Evolutionary conservation across 2,329 filamentous ascomycete species (phyloP).

Genomic region (Hymenoscyphus salicellus): DNA sequence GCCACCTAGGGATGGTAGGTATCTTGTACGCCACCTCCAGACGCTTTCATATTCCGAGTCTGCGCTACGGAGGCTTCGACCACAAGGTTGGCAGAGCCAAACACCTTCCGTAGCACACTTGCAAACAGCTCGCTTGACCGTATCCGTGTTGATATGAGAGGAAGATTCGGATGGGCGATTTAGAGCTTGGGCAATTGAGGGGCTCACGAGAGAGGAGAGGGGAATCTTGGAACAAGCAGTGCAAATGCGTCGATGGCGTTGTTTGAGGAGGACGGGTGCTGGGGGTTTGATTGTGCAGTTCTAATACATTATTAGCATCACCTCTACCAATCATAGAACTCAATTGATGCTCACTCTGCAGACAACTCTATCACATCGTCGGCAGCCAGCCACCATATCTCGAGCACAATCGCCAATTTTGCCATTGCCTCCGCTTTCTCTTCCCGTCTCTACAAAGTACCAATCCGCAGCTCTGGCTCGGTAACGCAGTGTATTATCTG

Average conservation of each 20-base stretch:
- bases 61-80: constrained; percentile 62
- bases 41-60: constrained; percentile 63
- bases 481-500: constrained; percentile 56
- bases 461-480: constrained; percentile 56
- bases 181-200: constrained; percentile 30
- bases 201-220: constrained; percentile 49
- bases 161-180: constrained; percentile 43
- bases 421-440: constrained; percentile 51
- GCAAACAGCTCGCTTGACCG: constrained; percentile 30
- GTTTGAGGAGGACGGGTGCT: constrained; percentile 61
- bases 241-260: constrained; percentile 80
- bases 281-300: constrained; percentile 89
- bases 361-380: constrained; percentile 71
- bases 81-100: constrained; percentile 85
- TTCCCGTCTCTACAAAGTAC: constrained; percentile 57
- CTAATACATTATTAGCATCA: constrained; percentile 44
- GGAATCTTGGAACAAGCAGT: constrained; percentile 70
- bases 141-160: constrained; percentile 52
- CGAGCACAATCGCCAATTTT: constrained; percentile 78
- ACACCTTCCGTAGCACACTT: constrained; percentile 51
- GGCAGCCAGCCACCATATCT: constrained; percentile 82
- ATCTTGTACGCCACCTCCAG: constrained; percentile 87
- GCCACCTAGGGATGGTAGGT: constrained; percentile 75
- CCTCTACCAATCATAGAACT: too few relatives aligned
- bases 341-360: constrained; percentile 64